Evolutionary conservation across 495 filamentous ascomycete genomes (phyloP), one percentile per base, ranked within the genome.

Genomic region (Hypomontagnella monticulosa): DNA sequence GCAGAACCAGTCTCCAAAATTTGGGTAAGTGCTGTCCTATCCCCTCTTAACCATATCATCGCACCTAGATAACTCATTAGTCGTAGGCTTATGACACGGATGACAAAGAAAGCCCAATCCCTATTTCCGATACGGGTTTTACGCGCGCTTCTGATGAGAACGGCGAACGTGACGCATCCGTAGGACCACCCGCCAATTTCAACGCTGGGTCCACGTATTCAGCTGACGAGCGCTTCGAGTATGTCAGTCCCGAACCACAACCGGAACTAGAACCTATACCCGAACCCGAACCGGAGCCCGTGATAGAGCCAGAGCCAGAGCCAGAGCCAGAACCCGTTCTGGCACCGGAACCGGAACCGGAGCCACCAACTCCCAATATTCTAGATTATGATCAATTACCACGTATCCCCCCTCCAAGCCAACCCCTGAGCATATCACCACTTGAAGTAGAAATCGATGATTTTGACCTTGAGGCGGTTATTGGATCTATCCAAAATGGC

Each of bases 401-500:
- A 34, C 56, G 57, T 8, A 23, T 71, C 0, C 41, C 43, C 15
- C 51, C 32, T 49, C 51, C 51, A 3, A 16, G 23, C 10, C 7
- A 48, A 14, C 57, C 43, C 1, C 46, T 41, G 1, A 40, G 18
- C 10, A 7, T 42, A 9, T 42, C 36, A 27, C 40, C 4, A 11
- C 14, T 20, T 9, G 33, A 42, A 23, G 14, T 12, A 32, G 64
- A 42, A 23, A 14, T 12, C 18, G 64, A 58, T 16, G 43, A 33
- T 4, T 73, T 76, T 47, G 54, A 53, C 9, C 43, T 76, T 3
- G 33, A 56, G 5, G 57, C 61, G 4, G 34, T 76, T 6, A 56
- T 71, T 8, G 65, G 60, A 2, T 66, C 62, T 11, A 69, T 78
- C 33, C 76, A 78, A 27, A 44, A 73, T 19, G 67, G 63, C 7